Evolutionary conservation across 2,329 filamentous ascomycete species (phyloP).

Genomic region (Fusarium sp.): DNA sequence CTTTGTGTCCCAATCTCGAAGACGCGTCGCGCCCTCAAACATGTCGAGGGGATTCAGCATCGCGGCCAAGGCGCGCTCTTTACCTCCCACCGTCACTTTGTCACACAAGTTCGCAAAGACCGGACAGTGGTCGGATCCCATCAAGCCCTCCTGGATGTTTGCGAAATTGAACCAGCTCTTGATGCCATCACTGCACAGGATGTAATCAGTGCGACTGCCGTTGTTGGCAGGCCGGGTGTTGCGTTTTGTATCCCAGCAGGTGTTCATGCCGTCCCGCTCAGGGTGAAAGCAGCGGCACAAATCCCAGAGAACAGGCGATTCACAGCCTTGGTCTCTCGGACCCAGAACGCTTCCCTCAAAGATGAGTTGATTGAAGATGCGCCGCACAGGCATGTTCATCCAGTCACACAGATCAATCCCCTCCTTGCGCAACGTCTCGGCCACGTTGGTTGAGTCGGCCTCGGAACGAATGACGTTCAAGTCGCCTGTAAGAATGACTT

Average conservation of each 20-base stretch:
- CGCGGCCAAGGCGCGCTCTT: constrained; percentile 68
- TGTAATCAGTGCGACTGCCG: constrained; percentile 91
- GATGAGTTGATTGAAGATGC: constrained; percentile 87
- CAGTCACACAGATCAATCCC: constrained; percentile 75
- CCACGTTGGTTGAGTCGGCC: constrained; percentile 79
- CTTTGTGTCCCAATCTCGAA: constrained; percentile 71
- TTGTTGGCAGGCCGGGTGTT: constrained; percentile 97
- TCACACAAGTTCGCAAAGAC: constrained; percentile 82
- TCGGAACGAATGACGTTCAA: constrained; percentile 78
- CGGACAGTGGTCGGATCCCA: constrained; percentile 96
- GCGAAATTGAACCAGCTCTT: constrained; percentile 80
- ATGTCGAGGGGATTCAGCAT: constrained; percentile 80
- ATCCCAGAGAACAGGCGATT: constrained; percentile 81
- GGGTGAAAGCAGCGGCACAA: constrained; percentile 84
- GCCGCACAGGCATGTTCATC: constrained; percentile 74
- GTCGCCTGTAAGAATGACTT: constrained; percentile 86
- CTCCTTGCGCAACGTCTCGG: constrained; percentile 76
- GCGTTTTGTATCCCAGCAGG: constrained; percentile 94
- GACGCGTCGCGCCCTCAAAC: constrained; percentile 72
- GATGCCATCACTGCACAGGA: constrained; percentile 83
- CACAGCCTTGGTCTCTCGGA: constrained; percentile 72
- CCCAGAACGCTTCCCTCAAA: constrained; percentile 75
- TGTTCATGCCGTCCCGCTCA: constrained; percentile 87
- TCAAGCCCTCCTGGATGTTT: constrained; percentile 91
- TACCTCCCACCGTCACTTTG: constrained; percentile 60